phyloP scores from a whole-genome alignment of 805 yeast genomes.

The Henningerozyma blattae region DNA sequence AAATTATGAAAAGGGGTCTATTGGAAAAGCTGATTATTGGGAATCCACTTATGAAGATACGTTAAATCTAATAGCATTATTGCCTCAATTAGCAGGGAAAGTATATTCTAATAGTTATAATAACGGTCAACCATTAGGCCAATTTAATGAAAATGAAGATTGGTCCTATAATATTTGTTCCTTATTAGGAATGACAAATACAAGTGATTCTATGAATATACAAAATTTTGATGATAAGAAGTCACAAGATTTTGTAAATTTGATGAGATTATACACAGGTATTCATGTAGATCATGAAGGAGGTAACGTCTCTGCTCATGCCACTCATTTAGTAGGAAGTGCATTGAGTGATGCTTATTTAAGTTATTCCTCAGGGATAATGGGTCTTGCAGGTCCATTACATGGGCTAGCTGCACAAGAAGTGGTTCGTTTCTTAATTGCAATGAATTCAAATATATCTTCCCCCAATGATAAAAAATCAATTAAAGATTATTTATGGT shows the following conservation, averaged over 20 bases:
- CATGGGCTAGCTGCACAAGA: constrained; percentile 84
- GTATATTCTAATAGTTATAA: constrained; percentile 52
- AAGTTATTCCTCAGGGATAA: constrained; percentile 66
- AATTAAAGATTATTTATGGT: constrained; percentile 62
- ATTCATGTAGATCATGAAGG: constrained; percentile 86
- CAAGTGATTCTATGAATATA: constrained; percentile 22
- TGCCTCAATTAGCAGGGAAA: constrained; percentile 65
- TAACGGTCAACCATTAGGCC: constrained; percentile 43
- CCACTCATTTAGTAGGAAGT: constrained; percentile 76
- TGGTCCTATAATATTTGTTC: constrained; percentile 64
- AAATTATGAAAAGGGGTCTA: constrained; percentile 56
- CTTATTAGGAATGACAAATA: constrained; percentile 44
- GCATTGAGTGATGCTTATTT: constrained; percentile 69
- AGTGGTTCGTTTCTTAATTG: constrained; percentile 61
- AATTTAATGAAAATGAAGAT: constrained; percentile 43
- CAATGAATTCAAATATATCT: constrained; percentile 40
- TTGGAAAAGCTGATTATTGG: constrained; percentile 63
- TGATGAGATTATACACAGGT: constrained; percentile 68
- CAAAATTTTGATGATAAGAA: constrained; percentile 24
- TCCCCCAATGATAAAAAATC: constrained; percentile 25
- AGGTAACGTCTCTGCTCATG: constrained; percentile 79
- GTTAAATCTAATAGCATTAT: constrained; percentile 55
- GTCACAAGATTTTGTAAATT: constrained; percentile 49
- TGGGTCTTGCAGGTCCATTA: constrained; percentile 78
- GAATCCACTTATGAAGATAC: constrained; percentile 63